These are phyloP conservation scores for Kodamaea jinghongensis DNA, from an alignment of 805 yeast species.

Conservation along the genomic window DNA sequence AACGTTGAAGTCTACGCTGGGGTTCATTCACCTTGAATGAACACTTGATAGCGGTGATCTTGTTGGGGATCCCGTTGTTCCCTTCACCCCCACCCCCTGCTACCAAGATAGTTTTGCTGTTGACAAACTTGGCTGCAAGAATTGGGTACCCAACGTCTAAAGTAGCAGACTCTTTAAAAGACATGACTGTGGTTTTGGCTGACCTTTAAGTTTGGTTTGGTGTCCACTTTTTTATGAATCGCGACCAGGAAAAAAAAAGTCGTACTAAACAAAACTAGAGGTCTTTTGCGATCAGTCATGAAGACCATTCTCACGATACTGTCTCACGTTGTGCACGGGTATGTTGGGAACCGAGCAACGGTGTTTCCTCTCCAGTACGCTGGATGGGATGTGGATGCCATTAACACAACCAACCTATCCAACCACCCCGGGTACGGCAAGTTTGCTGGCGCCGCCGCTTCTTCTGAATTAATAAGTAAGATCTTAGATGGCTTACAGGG, in stretches of 20 bases:
- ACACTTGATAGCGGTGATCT: conserved; percentile 63
- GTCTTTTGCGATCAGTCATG: conserved; percentile 1
- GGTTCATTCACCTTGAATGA: conserved; percentile 49
- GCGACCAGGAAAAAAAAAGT: not conserved
- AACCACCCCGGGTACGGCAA: conserved; percentile 88
- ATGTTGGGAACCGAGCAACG: conserved; percentile 90
- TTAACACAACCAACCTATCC: conserved; percentile 85
- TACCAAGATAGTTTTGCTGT: conserved; percentile 58
- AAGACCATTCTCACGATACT: conserved; percentile 42
- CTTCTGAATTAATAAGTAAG: conserved; percentile 44
- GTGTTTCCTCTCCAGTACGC: conserved; percentile 82
- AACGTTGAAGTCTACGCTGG: conserved; percentile 47
- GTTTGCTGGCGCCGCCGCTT: conserved; percentile 56
- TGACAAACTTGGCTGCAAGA: conserved; percentile 71
- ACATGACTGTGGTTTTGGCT: conserved; percentile 20
- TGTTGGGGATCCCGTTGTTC: conserved; percentile 82
- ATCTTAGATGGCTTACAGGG: conserved; percentile 55
- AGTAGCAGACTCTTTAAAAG: conserved; percentile 33
- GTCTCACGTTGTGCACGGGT: conserved; percentile 94
- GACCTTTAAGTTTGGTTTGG: conserved; percentile 3
- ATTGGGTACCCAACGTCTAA: conserved; percentile 68
- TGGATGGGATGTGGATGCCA: conserved; percentile 91
- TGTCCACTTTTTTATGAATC: not conserved
- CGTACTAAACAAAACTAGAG: not conserved
- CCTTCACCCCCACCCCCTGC: conserved; percentile 98